Conservation (phyloP, 2,329 filamentous ascomycete genomes). For the Monosporascus sp. region DNA sequence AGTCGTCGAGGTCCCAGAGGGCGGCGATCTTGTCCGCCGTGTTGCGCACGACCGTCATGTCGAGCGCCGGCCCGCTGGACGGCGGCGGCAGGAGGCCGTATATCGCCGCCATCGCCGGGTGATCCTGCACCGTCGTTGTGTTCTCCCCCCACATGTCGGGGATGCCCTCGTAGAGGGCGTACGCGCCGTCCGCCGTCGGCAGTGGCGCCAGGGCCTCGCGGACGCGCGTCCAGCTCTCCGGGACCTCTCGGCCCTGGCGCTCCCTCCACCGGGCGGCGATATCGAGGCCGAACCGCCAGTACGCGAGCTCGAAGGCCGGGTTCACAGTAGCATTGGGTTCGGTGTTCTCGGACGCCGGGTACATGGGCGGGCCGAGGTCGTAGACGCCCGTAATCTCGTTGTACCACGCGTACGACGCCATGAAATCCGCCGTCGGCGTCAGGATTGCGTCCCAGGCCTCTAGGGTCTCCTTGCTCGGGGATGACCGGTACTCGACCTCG, state of each 20-base stretch:
- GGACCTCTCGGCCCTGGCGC: constrained; percentile 38
- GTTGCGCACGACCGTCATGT: constrained; percentile 29
- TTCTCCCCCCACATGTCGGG: constrained; percentile 36
- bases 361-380: constrained; percentile 42
- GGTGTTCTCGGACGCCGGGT: constrained; percentile 51
- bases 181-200: constrained; percentile 44
- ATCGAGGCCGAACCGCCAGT: constrained; percentile 56
- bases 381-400: constrained; percentile 47
- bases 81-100: constrained; percentile 38
- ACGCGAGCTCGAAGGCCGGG: constrained; percentile 55
- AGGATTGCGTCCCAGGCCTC: constrained; percentile 49
- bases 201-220: constrained; percentile 48
- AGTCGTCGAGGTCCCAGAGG: constrained; percentile 34
- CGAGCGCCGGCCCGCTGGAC: constrained; percentile 27
- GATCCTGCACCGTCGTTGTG: constrained; percentile 34
- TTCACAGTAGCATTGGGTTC: constrained; percentile 51
- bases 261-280: constrained; percentile 48
- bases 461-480: constrained; percentile 38
- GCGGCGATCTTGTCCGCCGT: constrained; percentile 34
- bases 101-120: constrained; percentile 38
- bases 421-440: constrained; percentile 50
- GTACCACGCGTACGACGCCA: constrained; percentile 52
- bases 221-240: constrained; percentile 42
- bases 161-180: constrained; percentile 49
- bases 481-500: constrained; percentile 47